Percentiles rank a stretch among this genome's conserved stretches.
Conservation (phyloP, 2,329 filamentous ascomycete genomes). For the Microsporum ferrugineum region DNA sequence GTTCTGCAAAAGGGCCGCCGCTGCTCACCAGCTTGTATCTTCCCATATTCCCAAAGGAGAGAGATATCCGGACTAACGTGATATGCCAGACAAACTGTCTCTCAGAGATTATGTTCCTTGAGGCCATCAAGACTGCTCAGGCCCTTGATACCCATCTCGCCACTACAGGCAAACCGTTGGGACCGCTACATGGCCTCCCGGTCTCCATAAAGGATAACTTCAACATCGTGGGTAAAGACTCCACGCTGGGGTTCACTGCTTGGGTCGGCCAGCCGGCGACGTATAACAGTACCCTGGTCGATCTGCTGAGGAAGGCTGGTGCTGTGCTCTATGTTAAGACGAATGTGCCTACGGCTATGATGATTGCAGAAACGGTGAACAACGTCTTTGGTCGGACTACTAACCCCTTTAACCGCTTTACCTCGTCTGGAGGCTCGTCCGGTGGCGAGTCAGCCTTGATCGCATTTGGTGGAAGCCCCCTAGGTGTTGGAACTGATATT, state of each 20-base stretch:
- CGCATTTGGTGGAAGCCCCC: conserved; percentile 25
- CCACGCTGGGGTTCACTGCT: conserved; percentile 14
- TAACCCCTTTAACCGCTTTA: conserved; percentile 25
- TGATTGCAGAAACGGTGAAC: conserved; percentile 36
- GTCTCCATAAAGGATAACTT: conserved; percentile 28
- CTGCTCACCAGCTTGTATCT: conserved; percentile 25
- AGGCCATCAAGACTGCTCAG: conserved; percentile 28
- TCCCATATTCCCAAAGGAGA: not conserved
- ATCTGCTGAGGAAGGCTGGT: conserved; percentile 45
- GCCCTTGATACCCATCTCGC: conserved; percentile 23
- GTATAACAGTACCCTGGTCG: conserved; percentile 46
- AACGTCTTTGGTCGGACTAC: conserved; percentile 34
- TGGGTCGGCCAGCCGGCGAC: conserved; percentile 31
- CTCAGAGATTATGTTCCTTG: conserved; percentile 45
- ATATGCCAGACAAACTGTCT: conserved; percentile 48
- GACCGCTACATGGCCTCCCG: conserved; percentile 21
- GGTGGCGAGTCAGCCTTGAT: conserved; percentile 31
- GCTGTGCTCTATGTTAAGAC: conserved; percentile 35
- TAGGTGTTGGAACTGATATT: conserved; percentile 34
- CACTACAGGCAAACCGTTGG: conserved; percentile 15
- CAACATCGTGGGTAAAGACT: conserved; percentile 20
- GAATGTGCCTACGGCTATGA: conserved; percentile 31
- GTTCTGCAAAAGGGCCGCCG: conserved; percentile 33
- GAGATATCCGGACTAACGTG: not conserved
- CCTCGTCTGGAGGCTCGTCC: conserved; percentile 27